Conservation (phyloP, 768 basidiomycete species). For the Pleurotus sapidus region DNA sequence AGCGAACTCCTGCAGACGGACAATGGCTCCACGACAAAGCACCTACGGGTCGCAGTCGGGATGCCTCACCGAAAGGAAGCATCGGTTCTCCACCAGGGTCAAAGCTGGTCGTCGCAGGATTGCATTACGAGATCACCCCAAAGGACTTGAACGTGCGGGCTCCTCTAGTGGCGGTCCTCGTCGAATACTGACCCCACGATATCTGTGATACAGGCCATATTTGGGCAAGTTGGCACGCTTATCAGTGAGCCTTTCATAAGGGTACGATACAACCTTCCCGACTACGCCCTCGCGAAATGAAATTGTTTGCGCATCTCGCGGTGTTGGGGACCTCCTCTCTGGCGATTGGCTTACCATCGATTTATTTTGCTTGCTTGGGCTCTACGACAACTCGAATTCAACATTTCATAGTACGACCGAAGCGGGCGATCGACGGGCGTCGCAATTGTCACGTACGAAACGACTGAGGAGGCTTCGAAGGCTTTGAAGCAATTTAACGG, state of each 20-base stretch:
- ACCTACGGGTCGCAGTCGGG: conserved; percentile 37
- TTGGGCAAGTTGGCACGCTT: conserved; percentile 90
- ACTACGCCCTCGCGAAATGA: conserved; percentile 60
- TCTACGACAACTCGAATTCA: conserved; percentile 26
- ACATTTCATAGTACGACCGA: conserved; percentile 80
- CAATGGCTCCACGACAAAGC: conserved; percentile 80
- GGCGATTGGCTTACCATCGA: conserved; percentile 33
- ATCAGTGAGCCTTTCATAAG: conserved; percentile 90
- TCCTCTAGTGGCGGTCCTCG: conserved; percentile 8
- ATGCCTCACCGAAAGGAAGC: conserved; percentile 18
- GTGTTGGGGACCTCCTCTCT: conserved; percentile 33
- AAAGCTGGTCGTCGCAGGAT: conserved; percentile 76
- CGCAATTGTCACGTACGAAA: conserved; percentile 80
- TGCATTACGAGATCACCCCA: conserved; percentile 90
- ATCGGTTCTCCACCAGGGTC: conserved; percentile 34
- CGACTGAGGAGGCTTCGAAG: conserved; percentile 69
- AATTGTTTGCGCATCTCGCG: conserved; percentile 29
- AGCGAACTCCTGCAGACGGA: conserved; percentile 41
- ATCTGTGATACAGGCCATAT: conserved; percentile 60
- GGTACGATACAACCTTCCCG: conserved; percentile 74
- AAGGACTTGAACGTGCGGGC: conserved; percentile 80
- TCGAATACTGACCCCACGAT: not conserved
- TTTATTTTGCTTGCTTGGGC: conserved; percentile 21
- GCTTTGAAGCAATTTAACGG: conserved; percentile 87
- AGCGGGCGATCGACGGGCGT: conserved; percentile 89